These are phyloP conservation scores for Salvia rosmarinus DNA, from an alignment of 257 asterid species.

Conservation along the genomic window DNA sequence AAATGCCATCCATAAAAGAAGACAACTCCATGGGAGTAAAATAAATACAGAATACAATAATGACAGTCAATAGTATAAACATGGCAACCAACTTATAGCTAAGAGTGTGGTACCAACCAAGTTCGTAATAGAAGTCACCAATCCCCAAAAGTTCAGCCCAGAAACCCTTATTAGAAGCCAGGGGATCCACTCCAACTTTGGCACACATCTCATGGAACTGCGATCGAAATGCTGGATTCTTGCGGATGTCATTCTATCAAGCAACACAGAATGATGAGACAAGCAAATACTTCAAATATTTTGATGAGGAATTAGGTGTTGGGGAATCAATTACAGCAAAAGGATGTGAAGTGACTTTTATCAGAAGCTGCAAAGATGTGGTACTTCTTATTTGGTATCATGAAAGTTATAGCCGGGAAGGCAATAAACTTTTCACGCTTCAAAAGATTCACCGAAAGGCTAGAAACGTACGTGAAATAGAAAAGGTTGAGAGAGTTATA, in stretches of 20 bases:
- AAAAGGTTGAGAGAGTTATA: not conserved
- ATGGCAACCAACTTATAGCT: not conserved
- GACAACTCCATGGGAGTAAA: not conserved
- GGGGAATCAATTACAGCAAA: not conserved
- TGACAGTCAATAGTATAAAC: constrained; percentile 11
- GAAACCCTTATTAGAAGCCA: constrained; percentile 98
- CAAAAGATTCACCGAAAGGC: constrained; percentile 16
- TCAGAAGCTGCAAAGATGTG: not conserved
- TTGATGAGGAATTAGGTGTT: not conserved
- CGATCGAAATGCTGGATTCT: constrained; percentile 92
- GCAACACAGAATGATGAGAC: constrained; percentile 16
- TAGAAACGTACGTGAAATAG: too few species aligned
- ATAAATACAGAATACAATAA: not conserved
- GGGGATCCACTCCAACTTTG: constrained; percentile 97
- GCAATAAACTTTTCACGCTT: not conserved
- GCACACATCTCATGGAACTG: constrained; percentile 99
- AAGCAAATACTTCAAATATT: not conserved
- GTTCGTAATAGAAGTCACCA: constrained; percentile 98
- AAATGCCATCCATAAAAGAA: constrained; percentile 17
- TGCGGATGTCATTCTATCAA: constrained; percentile 90
- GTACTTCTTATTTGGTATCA: constrained; percentile 15
- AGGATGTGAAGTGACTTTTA: not conserved
- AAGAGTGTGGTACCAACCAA: constrained; percentile 63
- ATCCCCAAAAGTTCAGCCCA: constrained; percentile 98
- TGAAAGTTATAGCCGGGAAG: not conserved